Conservation (phyloP, 1,139 yeast species). For the Chernovozyma aurita region DNA sequence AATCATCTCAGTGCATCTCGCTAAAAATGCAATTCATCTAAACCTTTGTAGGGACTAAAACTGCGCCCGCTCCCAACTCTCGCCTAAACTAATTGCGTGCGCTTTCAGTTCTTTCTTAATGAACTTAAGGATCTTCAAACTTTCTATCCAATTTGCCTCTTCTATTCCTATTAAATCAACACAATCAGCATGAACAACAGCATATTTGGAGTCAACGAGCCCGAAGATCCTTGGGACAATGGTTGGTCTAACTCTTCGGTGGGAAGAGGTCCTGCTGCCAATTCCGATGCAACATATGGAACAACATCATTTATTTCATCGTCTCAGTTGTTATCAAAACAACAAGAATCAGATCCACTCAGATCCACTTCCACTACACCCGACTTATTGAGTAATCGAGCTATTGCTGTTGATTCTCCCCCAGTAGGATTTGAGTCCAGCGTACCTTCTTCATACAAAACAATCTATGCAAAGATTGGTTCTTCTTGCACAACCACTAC, state of each 20-base stretch:
- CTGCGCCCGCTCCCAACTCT: neutral
- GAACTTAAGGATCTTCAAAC: too few relatives aligned
- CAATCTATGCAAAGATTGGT: constrained; percentile 17
- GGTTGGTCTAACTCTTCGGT: constrained; percentile 29
- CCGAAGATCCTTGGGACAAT: constrained; percentile 41
- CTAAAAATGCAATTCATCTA: too few relatives aligned
- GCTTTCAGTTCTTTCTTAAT: too few relatives aligned
- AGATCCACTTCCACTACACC: constrained; percentile 8
- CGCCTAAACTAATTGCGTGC: neutral
- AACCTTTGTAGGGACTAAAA: too few relatives aligned
- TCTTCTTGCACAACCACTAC: constrained; percentile 20
- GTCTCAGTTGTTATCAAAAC: constrained; percentile 4
- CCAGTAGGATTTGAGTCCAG: constrained; percentile 2
- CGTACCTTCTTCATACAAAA: constrained; percentile 24
- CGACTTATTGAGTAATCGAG: constrained; percentile 6
- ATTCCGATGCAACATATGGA: constrained; percentile 3
- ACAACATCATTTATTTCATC: constrained; percentile 3
- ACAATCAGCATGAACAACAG: constrained; percentile 13
- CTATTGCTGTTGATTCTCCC: constrained; percentile 8
- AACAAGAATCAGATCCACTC: constrained; percentile 1
- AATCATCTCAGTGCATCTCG: too few relatives aligned
- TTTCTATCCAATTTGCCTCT: neutral
- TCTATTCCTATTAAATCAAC: neutral
- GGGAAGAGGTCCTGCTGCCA: constrained; percentile 3
- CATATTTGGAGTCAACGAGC: constrained; percentile 15